Evolutionary conservation across 768 basidiomycete species (phyloP).

Genomic region (Termitomyces heimii): DNA sequence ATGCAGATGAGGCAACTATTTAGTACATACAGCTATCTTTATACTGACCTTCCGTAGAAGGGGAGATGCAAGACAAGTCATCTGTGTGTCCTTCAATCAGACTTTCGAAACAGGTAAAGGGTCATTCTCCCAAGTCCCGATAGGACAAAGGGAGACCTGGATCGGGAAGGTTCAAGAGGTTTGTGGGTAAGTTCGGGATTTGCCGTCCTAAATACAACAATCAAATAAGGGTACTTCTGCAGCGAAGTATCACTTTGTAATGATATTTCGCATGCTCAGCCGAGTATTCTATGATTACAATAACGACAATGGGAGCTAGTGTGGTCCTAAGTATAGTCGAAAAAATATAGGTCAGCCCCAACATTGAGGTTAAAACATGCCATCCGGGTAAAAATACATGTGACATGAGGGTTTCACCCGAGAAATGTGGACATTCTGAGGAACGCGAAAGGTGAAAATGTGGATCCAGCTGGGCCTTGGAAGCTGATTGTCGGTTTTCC

Average conservation of each 20-base stretch:
- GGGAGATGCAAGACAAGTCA: constrained; percentile 30
- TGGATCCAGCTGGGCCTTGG: too few relatives aligned
- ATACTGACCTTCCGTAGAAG: constrained; percentile 35
- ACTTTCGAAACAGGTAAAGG: constrained; percentile 30
- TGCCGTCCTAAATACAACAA: constrained; percentile 24
- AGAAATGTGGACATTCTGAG: background rate
- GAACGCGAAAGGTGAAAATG: background rate
- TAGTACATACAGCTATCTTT: constrained; percentile 36
- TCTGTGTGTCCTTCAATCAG: constrained; percentile 31
- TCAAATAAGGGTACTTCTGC: too few relatives aligned
- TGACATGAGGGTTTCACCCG: background rate
- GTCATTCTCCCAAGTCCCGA: constrained; percentile 30
- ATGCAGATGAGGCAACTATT: constrained; percentile 27
- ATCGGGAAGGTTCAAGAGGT: constrained; percentile 48
- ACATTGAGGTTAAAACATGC: background rate
- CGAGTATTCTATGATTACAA: background rate
- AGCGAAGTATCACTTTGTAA: background rate
- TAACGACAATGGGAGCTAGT: background rate
- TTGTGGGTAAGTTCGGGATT: constrained; percentile 33
- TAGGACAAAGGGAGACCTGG: constrained; percentile 42
- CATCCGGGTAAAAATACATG: background rate
- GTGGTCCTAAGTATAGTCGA: background rate
- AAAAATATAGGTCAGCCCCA: too few relatives aligned
- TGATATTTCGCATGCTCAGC: background rate
- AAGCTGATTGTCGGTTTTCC: too few relatives aligned